Evolutionary conservation across 2,329 filamentous ascomycete species (phyloP), one percentile per base, ranked within the genome.

Genomic region (Leptographium radiaticola): DNA sequence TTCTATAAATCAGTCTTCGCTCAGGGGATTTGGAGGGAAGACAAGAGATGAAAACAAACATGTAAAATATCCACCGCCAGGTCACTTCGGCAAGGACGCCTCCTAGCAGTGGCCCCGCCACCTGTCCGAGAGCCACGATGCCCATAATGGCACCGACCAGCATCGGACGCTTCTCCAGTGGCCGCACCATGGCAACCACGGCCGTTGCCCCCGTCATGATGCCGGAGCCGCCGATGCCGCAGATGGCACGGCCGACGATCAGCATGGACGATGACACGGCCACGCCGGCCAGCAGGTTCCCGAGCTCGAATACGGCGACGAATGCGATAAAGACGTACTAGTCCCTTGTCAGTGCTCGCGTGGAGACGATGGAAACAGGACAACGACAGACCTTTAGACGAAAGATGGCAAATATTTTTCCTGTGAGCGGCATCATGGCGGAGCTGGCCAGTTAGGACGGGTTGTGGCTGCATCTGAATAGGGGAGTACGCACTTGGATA

Each of bases 111-210:
- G 75, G 75, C 0, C 75, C 75, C 4, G 71, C 70, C 8, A 77
- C 73, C 33, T 58, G 57, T 9, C 61, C 76, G 50, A 82, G 70
- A 16, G 77, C 79, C 65, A 74, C 81, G 68, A 80, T 77, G 50
- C 70, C 74, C 12, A 74, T 75, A 43, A 80, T 70, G 43, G 80
- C 62, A 31, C 77, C 77, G 53, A 77, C 77, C 30, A 74, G 76
- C 34, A 77, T 64, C 9, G 73, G 78, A 36, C 78, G 69, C 60
- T 77, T 75, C 9, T 71, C 65, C 10, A 81, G 69, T 6, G 79
- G 77, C 49, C 81, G 73, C 7, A 70, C 69, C 43, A 71, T 68
- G 12, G 67, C 66, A 53, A 77, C 64, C 49, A 77, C 74, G 43
- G 75, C 70, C 25, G 75, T 70, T 44, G 70, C 69, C 18, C 75